Evolutionary conservation across 768 basidiomycete genomes (phyloP).

Genomic region (Amanita pseudoporphyria): DNA sequence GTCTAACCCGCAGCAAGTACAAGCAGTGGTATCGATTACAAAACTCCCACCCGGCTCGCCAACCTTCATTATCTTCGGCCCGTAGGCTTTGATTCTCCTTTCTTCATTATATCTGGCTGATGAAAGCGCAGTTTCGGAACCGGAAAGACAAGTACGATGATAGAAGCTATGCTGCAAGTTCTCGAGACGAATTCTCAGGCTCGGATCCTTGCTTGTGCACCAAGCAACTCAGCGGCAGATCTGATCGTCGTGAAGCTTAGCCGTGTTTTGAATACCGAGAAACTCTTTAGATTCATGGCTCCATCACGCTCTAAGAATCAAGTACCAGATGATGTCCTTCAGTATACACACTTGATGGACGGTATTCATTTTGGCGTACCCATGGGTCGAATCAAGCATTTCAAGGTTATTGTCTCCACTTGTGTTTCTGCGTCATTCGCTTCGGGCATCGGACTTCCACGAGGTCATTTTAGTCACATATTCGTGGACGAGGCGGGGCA

Average conservation of each 20-base stretch:
- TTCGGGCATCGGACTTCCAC: constrained; percentile 1
- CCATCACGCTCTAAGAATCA: constrained; percentile 20
- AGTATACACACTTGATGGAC: constrained; percentile 1
- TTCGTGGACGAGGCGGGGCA: constrained; percentile 9
- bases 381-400: neutral
- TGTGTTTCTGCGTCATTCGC: constrained; percentile 12
- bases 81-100: constrained; percentile 25
- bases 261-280: constrained; percentile 13
- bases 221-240: constrained; percentile 48
- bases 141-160: constrained; percentile 45
- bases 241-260: constrained; percentile 32
- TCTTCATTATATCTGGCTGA: neutral
- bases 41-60: constrained; percentile 29
- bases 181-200: constrained; percentile 21
- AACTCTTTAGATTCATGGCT: constrained; percentile 39
- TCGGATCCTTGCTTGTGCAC: constrained; percentile 39
- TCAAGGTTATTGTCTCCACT: constrained; percentile 6
- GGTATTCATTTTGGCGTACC: constrained; percentile 3
- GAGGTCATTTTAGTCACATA: constrained; percentile 7
- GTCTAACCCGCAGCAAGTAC: constrained; percentile 32
- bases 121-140: constrained; percentile 32
- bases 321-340: neutral
- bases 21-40: constrained; percentile 36
- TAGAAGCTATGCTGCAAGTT: constrained; percentile 41
- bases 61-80: constrained; percentile 50